These are phyloP conservation scores for Xylaria arbuscula DNA, from an alignment of 2,329 filamentous ascomycete species.

Conservation along the genomic window DNA sequence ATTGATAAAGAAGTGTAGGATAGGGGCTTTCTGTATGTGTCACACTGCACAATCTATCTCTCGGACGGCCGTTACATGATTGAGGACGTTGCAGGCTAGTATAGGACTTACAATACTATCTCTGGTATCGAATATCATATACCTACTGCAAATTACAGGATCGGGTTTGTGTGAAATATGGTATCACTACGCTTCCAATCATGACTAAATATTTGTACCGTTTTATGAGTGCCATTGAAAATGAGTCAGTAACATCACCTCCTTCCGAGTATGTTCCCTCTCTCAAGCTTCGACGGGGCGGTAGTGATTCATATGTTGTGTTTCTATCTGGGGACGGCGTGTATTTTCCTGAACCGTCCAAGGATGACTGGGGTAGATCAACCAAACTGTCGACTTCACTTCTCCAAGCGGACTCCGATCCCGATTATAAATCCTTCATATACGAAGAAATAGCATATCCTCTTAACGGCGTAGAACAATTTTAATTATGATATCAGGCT, in stretches of 20 bases:
- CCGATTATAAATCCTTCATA: too few species aligned
- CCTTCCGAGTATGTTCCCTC: conserved; percentile 2
- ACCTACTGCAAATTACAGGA: background rate
- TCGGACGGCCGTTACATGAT: conserved; percentile 6
- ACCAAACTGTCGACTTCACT: too few species aligned
- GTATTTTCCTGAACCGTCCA: background rate
- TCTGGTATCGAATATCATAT: background rate
- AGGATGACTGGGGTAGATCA: conserved; percentile 11
- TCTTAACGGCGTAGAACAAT: too few species aligned
- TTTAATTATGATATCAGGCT: too few species aligned
- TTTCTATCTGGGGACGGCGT: conserved; percentile 12
- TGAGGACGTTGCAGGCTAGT: background rate
- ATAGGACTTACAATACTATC: background rate
- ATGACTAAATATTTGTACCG: background rate
- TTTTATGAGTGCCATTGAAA: background rate
- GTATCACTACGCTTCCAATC: background rate
- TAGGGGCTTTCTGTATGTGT: background rate
- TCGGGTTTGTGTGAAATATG: background rate
- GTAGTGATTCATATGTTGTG: background rate
- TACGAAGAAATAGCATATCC: too few species aligned
- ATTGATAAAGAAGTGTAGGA: too few species aligned
- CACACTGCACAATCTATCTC: background rate
- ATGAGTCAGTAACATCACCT: background rate
- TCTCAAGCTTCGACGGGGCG: background rate
- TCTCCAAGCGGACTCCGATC: too few species aligned